These are phyloP conservation scores for Penicillium canariense DNA, from an alignment of 495 filamentous ascomycete species.

Conservation along the genomic window DNA sequence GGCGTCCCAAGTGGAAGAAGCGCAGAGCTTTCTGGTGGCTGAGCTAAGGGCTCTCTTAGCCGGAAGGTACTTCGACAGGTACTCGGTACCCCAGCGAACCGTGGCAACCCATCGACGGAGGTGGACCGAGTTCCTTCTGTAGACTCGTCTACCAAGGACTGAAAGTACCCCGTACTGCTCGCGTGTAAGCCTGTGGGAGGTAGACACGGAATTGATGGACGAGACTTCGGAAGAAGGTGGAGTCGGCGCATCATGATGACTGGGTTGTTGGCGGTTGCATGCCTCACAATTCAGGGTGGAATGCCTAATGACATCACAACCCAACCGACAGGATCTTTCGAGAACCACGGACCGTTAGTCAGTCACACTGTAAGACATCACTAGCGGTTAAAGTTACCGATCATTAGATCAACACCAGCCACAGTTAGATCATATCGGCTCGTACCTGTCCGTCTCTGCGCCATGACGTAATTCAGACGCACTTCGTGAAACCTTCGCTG, in stretches of 20 bases:
- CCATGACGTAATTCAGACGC: neutral
- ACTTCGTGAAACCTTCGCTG: too few species aligned
- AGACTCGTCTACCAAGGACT: too few species aligned
- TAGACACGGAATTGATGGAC: neutral
- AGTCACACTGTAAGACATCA: too few species aligned
- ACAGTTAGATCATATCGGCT: neutral
- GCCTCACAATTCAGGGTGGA: neutral
- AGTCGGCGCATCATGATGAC: constrained; percentile 9
- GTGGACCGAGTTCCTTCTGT: too few species aligned
- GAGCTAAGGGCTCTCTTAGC: neutral
- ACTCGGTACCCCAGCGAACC: constrained; percentile 1
- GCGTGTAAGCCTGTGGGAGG: neutral
- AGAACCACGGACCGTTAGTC: too few species aligned
- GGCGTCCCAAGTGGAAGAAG: neutral
- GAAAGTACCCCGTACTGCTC: too few species aligned
- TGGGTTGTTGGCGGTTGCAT: neutral
- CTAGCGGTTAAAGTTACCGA: too few species aligned
- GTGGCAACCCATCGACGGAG: neutral
- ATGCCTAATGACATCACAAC: constrained; percentile 4
- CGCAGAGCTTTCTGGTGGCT: constrained; percentile 2
- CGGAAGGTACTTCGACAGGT: neutral
- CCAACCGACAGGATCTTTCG: neutral
- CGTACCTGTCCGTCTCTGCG: neutral
- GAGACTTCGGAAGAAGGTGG: constrained; percentile 4
- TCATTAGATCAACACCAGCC: too few species aligned